Conservation (phyloP, 306 rosid species). For the Biancaea sappan region DNA sequence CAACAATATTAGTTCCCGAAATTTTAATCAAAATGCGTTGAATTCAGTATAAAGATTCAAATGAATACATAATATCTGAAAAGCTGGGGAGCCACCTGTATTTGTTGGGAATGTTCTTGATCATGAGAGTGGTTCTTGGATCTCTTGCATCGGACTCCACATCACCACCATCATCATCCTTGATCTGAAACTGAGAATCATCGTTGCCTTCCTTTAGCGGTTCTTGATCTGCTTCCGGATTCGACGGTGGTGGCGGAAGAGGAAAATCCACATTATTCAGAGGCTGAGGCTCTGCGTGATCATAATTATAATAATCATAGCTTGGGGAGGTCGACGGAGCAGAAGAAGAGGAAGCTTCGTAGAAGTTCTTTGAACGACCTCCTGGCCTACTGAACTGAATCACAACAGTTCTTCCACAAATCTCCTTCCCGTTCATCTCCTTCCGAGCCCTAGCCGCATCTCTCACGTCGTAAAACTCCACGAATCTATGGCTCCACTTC, state of each 20-base stretch:
- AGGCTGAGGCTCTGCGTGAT: no score
- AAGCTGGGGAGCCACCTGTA: slow-evolving; percentile 48
- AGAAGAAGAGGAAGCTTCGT: neutral
- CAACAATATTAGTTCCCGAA: neutral
- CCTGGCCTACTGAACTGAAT: slow-evolving; percentile 77
- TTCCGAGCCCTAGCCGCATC: slow-evolving; percentile 68
- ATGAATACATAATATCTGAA: no score
- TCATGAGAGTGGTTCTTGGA: slow-evolving; percentile 82
- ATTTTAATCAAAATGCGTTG: no score
- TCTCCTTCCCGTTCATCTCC: slow-evolving; percentile 69
- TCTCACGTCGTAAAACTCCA: slow-evolving; percentile 77
- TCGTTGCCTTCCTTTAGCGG: slow-evolving; percentile 53
- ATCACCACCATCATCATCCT: slow-evolving; percentile 42
- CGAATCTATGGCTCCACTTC: slow-evolving; percentile 69
- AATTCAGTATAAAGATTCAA: neutral
- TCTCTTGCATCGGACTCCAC: slow-evolving; percentile 49
- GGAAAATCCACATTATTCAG: no score
- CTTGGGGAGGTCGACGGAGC: no score
- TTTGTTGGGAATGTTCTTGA: slow-evolving; percentile 89
- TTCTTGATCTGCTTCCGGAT: no score
- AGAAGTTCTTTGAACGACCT: slow-evolving; percentile 45
- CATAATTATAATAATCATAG: no score
- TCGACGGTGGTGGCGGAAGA: slow-evolving; percentile 1
- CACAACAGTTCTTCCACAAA: slow-evolving; percentile 52
- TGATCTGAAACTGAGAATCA: slow-evolving; percentile 59